Evolutionary conservation across 495 filamentous ascomycete species (phyloP).

Genomic region (Trypethelium eluteriae): DNA sequence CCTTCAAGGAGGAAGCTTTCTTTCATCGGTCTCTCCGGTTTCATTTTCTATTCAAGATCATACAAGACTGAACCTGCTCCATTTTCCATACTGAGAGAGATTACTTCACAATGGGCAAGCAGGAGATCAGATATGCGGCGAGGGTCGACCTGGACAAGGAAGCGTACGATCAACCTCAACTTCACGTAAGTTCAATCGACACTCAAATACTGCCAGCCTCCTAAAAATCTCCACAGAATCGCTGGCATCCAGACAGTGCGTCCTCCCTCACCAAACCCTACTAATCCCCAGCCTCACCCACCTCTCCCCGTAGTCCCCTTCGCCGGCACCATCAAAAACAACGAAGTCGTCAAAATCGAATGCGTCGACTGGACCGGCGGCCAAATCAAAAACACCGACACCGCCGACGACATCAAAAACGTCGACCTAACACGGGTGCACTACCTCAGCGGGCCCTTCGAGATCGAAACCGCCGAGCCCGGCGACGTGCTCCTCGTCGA

Average conservation of each 20-base stretch:
- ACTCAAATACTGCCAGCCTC: not conserved
- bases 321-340: slow-evolving; percentile 66
- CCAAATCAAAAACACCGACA: slow-evolving; percentile 84
- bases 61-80: no score
- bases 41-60: not conserved
- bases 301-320: slow-evolving; percentile 56
- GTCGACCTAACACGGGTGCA: slow-evolving; percentile 71
- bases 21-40: not conserved
- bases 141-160: slow-evolving; percentile 73
- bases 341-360: slow-evolving; percentile 90
- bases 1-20: not conserved
- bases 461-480: slow-evolving; percentile 76
- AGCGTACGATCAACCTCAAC: slow-evolving; percentile 61
- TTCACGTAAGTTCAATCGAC: slow-evolving; percentile 52
- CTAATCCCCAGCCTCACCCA: slow-evolving; percentile 1
- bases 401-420: slow-evolving; percentile 77
- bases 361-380: slow-evolving; percentile 69
- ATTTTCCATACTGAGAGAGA: not conserved
- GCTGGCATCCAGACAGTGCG: slow-evolving; percentile 90
- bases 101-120: slow-evolving; percentile 28
- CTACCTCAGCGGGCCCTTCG: slow-evolving; percentile 87
- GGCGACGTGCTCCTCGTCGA: slow-evolving; percentile 85
- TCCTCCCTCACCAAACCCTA: slow-evolving; percentile 1
- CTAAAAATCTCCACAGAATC: slow-evolving; percentile 52
- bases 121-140: slow-evolving; percentile 59